Evolutionary conservation across 352 stramenopile species (phyloP), one percentile per base, ranked within the genome.

Genomic region (Albugo candida): DNA sequence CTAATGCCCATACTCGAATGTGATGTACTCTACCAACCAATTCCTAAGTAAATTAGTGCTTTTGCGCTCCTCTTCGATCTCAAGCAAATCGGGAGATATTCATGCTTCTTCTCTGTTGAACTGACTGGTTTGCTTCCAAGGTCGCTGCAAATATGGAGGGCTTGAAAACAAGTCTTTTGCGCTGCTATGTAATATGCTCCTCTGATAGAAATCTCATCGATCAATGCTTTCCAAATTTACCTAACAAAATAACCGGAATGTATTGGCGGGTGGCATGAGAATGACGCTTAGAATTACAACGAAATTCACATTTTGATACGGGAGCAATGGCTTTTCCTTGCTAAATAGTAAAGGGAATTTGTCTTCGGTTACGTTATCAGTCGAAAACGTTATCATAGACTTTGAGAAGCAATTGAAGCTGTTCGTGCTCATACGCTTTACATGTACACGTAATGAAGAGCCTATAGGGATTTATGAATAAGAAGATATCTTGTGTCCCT

Each of bases 221-320:
- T 72, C 24, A 92, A 60, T 54, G 84, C 75, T 20, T 48, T 79
- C 78, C 78, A 92, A 5, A 64, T 54, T 88, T 74, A 49, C 83
- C 67, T 43, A 88, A 72, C 19, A 85, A 58, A 31, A 8, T 8
- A 8, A 31, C 3, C 3, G 3, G 69, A 79, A 48, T 92, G 78
- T 20, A 88, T 65, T 17, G 69, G 75, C 40, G 78, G 78, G 55
- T 83, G 88, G 53, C 63, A 79, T 19, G 54, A 37, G 12, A 74
- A 82, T 18, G 78, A 84, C 34, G 54, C 52, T 44, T 77, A 75
- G 8, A 31, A 31, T 10, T 31, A 8, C 3, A 31, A 31, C 3
- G 8, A 31, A 8, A 3, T 31, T 31, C 24, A 31, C 3, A 31
- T 31, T 31, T 3, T 3, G 3, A 3, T 10, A 31, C 3, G 24